Evolutionary conservation across 768 basidiomycete genomes (phyloP), one percentile per base, ranked within the genome.

Genomic region (Filobasidium floriforme): DNA sequence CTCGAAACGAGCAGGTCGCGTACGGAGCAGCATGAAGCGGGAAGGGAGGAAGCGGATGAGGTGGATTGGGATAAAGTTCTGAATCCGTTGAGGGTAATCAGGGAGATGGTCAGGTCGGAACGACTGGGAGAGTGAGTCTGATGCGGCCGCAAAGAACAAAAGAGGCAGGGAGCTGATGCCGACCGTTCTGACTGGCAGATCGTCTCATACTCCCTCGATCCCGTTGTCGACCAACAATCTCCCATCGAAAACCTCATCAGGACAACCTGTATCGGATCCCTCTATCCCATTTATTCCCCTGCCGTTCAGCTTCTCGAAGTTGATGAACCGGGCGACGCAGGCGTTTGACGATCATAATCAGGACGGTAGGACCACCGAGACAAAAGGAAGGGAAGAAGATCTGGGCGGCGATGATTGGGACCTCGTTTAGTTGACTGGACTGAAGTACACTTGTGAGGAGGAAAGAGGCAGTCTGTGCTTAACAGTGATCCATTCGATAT

Each of bases 391-490:
- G 11, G 54, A 63, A 19, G 59, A 32, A 12, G 64, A 65, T 9
- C 19, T 65, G 26, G 64, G 43, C 19, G 64, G 10, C 7, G 64
- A 65, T 60, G 64, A 65, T 52, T 65, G 64, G 64, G 64, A 65
- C 43, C 37, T 65, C 12, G 43, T 65, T 10, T 65, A 49, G 46
- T 19, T n/a, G n/a, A n/a, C n/a, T n/a, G n/a, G n/a, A n/a, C n/a
- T n/a, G n/a, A n/a, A n/a, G n/a, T n/a, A n/a, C n/a, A n/a, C n/a
- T n/a, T n/a, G n/a, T n/a, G n/a, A n/a, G n/a, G n/a, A n/a, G n/a
- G n/a, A n/a, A n/a, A n/a, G n/a, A n/a, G n/a, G n/a, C n/a, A n/a
- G n/a, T n/a, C n/a, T n/a, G n/a, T n/a, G n/a, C n/a, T n/a, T n/a
- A n/a, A n/a, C n/a, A n/a, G n/a, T n/a, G n/a, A n/a, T n/a, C n/a